Evolutionary conservation across 2,329 filamentous ascomycete genomes (phyloP), one percentile per base, ranked within the genome.

Genomic region (Penicillium sp.): DNA sequence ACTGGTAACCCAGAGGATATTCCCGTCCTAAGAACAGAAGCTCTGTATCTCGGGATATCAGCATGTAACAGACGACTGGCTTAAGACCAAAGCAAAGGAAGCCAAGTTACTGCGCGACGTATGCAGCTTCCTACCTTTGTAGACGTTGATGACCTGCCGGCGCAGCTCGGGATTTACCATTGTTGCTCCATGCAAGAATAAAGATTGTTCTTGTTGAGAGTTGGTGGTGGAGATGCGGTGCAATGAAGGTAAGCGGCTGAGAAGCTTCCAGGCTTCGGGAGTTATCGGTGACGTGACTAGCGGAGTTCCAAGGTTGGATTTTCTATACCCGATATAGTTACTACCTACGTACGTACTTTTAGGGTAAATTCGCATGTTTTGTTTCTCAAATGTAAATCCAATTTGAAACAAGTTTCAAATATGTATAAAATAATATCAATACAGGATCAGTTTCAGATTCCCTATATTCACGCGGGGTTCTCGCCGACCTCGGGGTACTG

Each of bases 1-100:
- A 96, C 28, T 76, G 72, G 72, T 82, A 94, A 41, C 93, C 93
- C 15, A 86, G 76, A 1, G 93, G 91, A 62, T 97, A 97, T 51
- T 91, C 85, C 49, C 84, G 81, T 31, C 91, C 89, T 13, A 97
- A 76, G 61, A 85, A 83, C 38, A 98, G 78, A 10, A 96, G 80
- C 62, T 95, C 89, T 95, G 52, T 21, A 41, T 12, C 22, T 35
- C 31, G 19, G 22, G 22, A 39, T 8, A 15, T 48, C 17, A 47
- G 26, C 12, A 40, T 45, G 21, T 21, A 32, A 21, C 21, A 19
- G 17, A 35, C 24, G 8, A 9, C 12, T 13, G 12, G 9, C 5
- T 15, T 6, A 17, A 13, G 29, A 31, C n/a, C 3, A 31, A 39
- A 48, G 5, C 17, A 26, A 19, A 21, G 19, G 21, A 6, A 8